phyloP scores from a whole-genome alignment of 2,329 filamentous ascomycete species.

The Xylariaceae sp. region DNA sequence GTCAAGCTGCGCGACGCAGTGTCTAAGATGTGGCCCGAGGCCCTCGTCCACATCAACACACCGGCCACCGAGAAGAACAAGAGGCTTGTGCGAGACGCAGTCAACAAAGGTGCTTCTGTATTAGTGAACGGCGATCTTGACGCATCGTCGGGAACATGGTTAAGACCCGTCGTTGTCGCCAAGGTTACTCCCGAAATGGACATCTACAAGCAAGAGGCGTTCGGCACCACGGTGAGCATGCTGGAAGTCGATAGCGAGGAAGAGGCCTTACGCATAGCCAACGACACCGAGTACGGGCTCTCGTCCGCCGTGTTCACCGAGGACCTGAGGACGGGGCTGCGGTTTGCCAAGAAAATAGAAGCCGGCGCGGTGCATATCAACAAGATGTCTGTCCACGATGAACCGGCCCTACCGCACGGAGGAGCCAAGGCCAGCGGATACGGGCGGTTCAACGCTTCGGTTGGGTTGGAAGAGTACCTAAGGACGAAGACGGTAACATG shows the following conservation, averaged over 20 bases:
- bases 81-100: slow-evolving; percentile 49
- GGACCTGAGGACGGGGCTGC: slow-evolving; percentile 51
- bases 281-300: slow-evolving; percentile 67
- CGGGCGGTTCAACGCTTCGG: slow-evolving; percentile 38
- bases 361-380: slow-evolving; percentile 49
- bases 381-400: slow-evolving; percentile 42
- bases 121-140: slow-evolving; percentile 49
- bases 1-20: slow-evolving; percentile 30
- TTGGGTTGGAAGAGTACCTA: slow-evolving; percentile 33
- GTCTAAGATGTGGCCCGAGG: slow-evolving; percentile 29
- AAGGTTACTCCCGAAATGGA: slow-evolving; percentile 62
- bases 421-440: slow-evolving; percentile 41
- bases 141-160: slow-evolving; percentile 37
- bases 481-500: slow-evolving; percentile 35
- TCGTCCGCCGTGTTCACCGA: slow-evolving; percentile 61
- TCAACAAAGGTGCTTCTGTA: slow-evolving; percentile 54
- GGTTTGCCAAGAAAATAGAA: slow-evolving; percentile 51
- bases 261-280: slow-evolving; percentile 61
- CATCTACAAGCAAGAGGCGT: slow-evolving; percentile 61
- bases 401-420: slow-evolving; percentile 40
- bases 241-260: slow-evolving; percentile 56
- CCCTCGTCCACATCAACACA: slow-evolving; percentile 30
- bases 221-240: slow-evolving; percentile 61
- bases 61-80: slow-evolving; percentile 32
- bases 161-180: slow-evolving; percentile 58